Conservation (phyloP, 495 filamentous ascomycete genomes). For the Wilcoxina mikolae region DNA sequence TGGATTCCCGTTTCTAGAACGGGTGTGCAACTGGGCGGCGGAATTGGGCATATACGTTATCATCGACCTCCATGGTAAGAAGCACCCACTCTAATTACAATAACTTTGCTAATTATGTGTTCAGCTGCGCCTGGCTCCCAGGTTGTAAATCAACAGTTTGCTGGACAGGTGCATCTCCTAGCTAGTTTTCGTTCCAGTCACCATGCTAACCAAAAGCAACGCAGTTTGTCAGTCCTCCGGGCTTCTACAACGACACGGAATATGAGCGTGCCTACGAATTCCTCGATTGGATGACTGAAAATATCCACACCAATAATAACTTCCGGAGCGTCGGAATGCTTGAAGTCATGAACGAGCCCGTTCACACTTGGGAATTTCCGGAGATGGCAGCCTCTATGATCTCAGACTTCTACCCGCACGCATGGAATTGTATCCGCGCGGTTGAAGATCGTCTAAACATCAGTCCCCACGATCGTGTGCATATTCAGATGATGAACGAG, state of each 20-base stretch:
- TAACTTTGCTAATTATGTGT: not conserved
- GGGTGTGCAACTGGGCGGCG: constrained; percentile 41
- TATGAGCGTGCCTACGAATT: constrained; percentile 45
- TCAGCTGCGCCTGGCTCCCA: constrained; percentile 42
- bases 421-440: constrained; percentile 38
- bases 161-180: constrained; percentile 29
- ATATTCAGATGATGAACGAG: constrained; percentile 44
- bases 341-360: constrained; percentile 47
- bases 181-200: not conserved
- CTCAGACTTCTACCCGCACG: constrained; percentile 35
- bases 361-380: constrained; percentile 1
- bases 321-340: constrained; percentile 46
- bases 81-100: not conserved
- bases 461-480: constrained; percentile 32
- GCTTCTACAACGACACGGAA: constrained; percentile 43
- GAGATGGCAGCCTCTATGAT: constrained; percentile 31
- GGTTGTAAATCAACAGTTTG: constrained; percentile 36
- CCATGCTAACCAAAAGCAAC: not conserved
- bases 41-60: constrained; percentile 47
- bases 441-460: constrained; percentile 32
- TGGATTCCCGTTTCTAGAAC: constrained; percentile 39
- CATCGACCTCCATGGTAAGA: constrained; percentile 43
- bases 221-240: constrained; percentile 35
- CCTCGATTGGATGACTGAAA: constrained; percentile 43
- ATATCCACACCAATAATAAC: constrained; percentile 36